Evolutionary conservation across 2,329 filamentous ascomycete genomes (phyloP).

Genomic region (Talaromyces sp.): DNA sequence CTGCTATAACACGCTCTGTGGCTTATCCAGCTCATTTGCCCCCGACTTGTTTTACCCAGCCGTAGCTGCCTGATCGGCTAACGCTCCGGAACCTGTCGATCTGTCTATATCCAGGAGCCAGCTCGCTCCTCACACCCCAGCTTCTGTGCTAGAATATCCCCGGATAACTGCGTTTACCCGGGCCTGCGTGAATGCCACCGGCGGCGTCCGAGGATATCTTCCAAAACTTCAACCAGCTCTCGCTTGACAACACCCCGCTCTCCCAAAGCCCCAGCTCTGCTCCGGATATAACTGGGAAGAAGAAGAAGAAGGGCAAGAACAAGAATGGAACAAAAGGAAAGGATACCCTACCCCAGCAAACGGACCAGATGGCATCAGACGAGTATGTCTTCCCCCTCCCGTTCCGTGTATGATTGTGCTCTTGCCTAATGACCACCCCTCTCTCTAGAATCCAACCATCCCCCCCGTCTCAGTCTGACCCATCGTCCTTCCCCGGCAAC

Average conservation of each 20-base stretch:
- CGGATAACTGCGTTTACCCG: not conserved
- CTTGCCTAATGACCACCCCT: conserved; percentile 10
- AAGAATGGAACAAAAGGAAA: conserved; percentile 33
- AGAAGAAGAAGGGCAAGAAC: conserved; percentile 38
- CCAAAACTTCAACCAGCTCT: conserved; percentile 32
- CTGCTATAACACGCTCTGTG: not conserved
- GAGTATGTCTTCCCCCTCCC: conserved; percentile 26
- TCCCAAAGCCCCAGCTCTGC: conserved; percentile 22
- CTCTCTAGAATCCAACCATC: conserved; percentile 23
- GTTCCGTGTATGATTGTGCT: conserved; percentile 4
- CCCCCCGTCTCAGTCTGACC: conserved; percentile 23
- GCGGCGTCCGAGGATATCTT: conserved; percentile 35
- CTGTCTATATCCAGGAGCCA: not conserved
- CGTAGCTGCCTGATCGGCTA: not conserved
- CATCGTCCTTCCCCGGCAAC: conserved; percentile 27
- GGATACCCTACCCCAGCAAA: conserved; percentile 29
- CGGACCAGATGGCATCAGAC: conserved; percentile 27
- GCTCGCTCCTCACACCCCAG: not conserved
- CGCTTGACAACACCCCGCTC: conserved; percentile 27
- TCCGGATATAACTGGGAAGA: conserved; percentile 29
- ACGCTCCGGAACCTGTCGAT: not conserved
- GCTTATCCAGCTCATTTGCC: not conserved
- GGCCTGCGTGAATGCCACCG: conserved; percentile 39
- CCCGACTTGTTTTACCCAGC: not conserved
- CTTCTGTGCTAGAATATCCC: not conserved